Evolutionary conservation across 2,329 filamentous ascomycete species (phyloP), one percentile per base, ranked within the genome.

Genomic region (Talaromyces piceae): DNA sequence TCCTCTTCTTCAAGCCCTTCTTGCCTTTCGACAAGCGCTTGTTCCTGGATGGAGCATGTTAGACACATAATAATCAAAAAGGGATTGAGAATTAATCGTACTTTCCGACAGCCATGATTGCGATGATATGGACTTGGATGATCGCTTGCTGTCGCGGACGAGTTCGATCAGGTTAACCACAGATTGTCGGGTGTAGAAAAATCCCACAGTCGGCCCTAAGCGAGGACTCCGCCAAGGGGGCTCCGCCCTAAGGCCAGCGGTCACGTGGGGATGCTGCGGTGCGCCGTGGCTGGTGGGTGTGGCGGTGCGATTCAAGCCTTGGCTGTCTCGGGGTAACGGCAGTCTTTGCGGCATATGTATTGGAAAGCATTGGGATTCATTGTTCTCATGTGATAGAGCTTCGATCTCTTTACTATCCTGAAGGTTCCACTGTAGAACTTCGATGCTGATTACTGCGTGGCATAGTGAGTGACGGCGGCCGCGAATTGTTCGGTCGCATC

Each of bases 11-110:
- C 75, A 97, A 83, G 77, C 93, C 91, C 86, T 98, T 98, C 89
- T 97, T 98, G 81, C 93, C 93, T 85, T 98, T 98, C 64, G 93
- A 97, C 81, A 98, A 85, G 83, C 93, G 90, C 90, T 98, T 98
- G 86, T 98, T 98, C 88, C 86, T 90, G 66, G 25, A 52, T 53
- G 27, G 7, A 48, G 31, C 20, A 27, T 28, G 16, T 47, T 33
- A 49, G 37, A 30, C 12, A n/a, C 18, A 12, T 16, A 43, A 3
- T 44, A 20, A 33, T 22, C 9, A 16, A 43, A 22, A 45, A 47
- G 27, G n/a, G 33, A 44, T 27, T 16, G 5, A n/a, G 11, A 48
- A 23, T 5, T 11, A 25, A 16, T 46, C 79, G 77, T 73, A 83
- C 80, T 89, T 89, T 80, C 86, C 86, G 76, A 89, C 86, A 81